phyloP scores from a whole-genome alignment of 2,329 filamentous ascomycete genomes.

The Exophiala lecanii-corni region DNA sequence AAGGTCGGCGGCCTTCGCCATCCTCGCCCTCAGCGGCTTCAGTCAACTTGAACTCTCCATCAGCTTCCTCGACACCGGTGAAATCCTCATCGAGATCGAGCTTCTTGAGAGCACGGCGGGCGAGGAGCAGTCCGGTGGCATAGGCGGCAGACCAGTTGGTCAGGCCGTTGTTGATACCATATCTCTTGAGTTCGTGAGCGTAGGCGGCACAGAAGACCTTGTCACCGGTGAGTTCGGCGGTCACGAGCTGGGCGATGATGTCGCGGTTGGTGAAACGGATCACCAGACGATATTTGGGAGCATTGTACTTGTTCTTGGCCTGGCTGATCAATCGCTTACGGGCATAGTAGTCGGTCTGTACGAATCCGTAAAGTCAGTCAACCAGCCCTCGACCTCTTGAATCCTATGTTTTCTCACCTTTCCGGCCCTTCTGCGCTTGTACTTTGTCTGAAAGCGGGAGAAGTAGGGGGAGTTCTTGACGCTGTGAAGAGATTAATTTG shows the following conservation, averaged over 20 bases:
- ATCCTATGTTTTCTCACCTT: constrained; percentile 37
- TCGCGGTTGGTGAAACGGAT: constrained; percentile 99
- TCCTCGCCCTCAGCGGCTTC: constrained; percentile 89
- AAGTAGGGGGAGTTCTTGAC: constrained; percentile 98
- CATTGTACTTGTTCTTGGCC: constrained; percentile 99
- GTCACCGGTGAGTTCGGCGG: constrained; percentile 93
- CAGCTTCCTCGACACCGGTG: constrained; percentile 90
- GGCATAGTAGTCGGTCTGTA: constrained; percentile 98
- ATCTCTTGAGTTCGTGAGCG: constrained; percentile 94
- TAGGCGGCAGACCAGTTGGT: constrained; percentile 99
- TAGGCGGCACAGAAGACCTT: constrained; percentile 93
- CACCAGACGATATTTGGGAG: constrained; percentile 99
- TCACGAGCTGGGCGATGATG: constrained; percentile 97
- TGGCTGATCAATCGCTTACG: constrained; percentile 99
- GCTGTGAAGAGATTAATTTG: constrained; percentile 24
- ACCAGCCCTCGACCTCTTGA: neutral
- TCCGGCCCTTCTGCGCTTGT: constrained; percentile 90
- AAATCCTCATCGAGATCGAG: constrained; percentile 92
- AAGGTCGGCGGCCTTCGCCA: constrained; percentile 84
- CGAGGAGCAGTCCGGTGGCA: constrained; percentile 91
- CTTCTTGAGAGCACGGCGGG: constrained; percentile 95
- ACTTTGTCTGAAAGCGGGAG: constrained; percentile 99
- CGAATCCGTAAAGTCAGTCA: constrained; percentile 7
- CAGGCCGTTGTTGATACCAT: constrained; percentile 96
- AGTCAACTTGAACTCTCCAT: constrained; percentile 93